Conservation (phyloP, 2,329 filamentous ascomycete species). For the Monilinia fructicola region DNA sequence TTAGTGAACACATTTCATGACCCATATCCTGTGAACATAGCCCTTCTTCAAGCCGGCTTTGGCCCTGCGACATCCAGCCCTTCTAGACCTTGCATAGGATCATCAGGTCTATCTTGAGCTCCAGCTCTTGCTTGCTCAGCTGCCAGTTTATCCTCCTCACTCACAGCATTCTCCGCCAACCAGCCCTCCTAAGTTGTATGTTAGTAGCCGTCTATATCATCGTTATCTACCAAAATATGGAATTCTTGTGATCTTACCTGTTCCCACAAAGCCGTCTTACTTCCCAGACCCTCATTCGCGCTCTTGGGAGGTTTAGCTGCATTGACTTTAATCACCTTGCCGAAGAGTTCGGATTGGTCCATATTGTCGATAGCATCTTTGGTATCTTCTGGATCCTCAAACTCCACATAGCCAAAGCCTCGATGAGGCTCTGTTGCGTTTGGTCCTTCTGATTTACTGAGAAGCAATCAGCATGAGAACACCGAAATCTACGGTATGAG, state of each 20-base stretch:
- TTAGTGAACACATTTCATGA: slow-evolving; percentile 25
- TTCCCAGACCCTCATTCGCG: slow-evolving; percentile 81
- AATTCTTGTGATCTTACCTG: slow-evolving; percentile 62
- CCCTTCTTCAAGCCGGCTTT: slow-evolving; percentile 61
- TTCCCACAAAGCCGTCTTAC: slow-evolving; percentile 94
- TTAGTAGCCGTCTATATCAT: slow-evolving; percentile 24
- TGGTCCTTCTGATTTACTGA: slow-evolving; percentile 71
- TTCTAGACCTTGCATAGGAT: slow-evolving; percentile 96
- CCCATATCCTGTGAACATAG: background rate
- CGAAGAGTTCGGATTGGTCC: slow-evolving; percentile 95
- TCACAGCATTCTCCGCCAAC: slow-evolving; percentile 82
- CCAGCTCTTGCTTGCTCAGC: slow-evolving; percentile 54
- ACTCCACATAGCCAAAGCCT: slow-evolving; percentile 97
- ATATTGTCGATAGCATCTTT: slow-evolving; percentile 98
- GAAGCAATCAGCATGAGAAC: slow-evolving; percentile 25
- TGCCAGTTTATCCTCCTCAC: slow-evolving; percentile 71
- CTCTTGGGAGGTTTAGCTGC: slow-evolving; percentile 91
- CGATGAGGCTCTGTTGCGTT: slow-evolving; percentile 78
- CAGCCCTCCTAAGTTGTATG: slow-evolving; percentile 73
- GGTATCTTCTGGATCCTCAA: slow-evolving; percentile 80
- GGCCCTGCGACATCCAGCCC: slow-evolving; percentile 92
- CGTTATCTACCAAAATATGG: background rate
- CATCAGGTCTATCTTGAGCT: slow-evolving; percentile 59
- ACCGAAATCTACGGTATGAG: background rate
- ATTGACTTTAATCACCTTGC: slow-evolving; percentile 86